Evolutionary conservation across 768 basidiomycete species (phyloP), one percentile per base, ranked within the genome.

Genomic region (Collybiopsis luxurians): DNA sequence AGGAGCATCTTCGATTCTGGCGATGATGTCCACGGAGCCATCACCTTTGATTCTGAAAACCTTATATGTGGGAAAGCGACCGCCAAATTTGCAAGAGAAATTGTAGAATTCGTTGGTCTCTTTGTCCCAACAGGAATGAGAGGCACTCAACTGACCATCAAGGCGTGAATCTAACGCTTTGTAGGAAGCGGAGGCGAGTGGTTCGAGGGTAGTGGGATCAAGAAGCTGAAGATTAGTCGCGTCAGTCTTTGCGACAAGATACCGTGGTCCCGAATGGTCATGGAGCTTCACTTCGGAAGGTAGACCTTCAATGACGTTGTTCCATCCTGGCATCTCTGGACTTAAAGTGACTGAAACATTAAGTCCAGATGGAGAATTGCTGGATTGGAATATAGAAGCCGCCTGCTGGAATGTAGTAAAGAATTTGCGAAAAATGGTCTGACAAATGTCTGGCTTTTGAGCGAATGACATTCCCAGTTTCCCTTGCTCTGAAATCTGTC

Each of bases 61-160:
- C 34, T 48, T 70, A 54, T 75, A 76, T 3, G 49, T 60, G 24
- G 63, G 59, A 7, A 51, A 57, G 28, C 53, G 49, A 5, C 71
- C n/a, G n/a, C n/a, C 71, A n/a, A 76, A 55, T 15, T 67, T 28
- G 28, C 66, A 61, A 39, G 68, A 66, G 57, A 67, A 76, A 59
- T 76, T 76, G 58, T 64, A 74, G 27, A 74, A 38, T 17, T 74
- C 75, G 26, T 71, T 69, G 0, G 69, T 72, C 40, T 64, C 56
- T 5, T 66, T 65, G 42, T 75, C 75, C n/a, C 66, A 67, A 51
- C 73, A 74, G 39, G 71, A 65, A 45, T 77, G 75, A 11, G 75
- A 70, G 4, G 67, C 73, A 34, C 71, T 68, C 17, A 75, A 36
- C 4, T 2, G 54, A 3, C 75, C 75, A 1, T 63, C 65, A 15